Evolutionary conservation across 352 stramenopile species (phyloP).

Genomic region (Lagenidium sp.): DNA sequence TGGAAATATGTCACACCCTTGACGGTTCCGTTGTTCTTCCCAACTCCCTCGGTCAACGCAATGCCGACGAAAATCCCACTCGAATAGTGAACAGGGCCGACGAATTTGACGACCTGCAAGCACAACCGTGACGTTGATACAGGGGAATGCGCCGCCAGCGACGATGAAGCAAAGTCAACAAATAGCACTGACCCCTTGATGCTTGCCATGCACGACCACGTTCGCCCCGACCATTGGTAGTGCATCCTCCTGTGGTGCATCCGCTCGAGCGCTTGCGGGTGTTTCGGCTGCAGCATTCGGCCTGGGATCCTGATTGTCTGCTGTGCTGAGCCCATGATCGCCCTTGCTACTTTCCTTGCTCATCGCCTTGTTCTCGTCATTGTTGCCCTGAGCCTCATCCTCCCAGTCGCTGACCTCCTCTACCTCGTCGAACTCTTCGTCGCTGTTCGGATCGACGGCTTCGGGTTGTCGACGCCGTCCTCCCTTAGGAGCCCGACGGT

Average conservation of each 20-base stretch:
- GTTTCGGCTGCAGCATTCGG: too few species aligned
- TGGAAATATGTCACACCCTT: constrained; percentile 63
- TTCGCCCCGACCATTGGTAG: too few species aligned
- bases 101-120: constrained; percentile 47
- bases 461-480: too few species aligned
- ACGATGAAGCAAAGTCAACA: too few species aligned
- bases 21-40: constrained; percentile 68
- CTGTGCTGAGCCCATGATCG: too few species aligned
- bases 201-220: background rate
- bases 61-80: constrained; percentile 67
- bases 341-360: background rate
- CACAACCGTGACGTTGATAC: too few species aligned
- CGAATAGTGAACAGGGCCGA: constrained; percentile 54
- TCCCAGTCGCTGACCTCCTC: constrained; percentile 22
- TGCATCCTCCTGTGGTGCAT: too few species aligned
- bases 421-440: constrained; percentile 15
- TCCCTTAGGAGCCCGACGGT: too few species aligned
- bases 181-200: background rate
- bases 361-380: background rate
- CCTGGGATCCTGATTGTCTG: too few species aligned
- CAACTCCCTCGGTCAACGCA: constrained; percentile 35
- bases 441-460: background rate
- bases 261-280: too few species aligned
- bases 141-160: too few species aligned
- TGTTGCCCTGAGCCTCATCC: background rate